These are phyloP conservation scores for Mycena galericulata DNA, from an alignment of 768 basidiomycete species.

Conservation along the genomic window DNA sequence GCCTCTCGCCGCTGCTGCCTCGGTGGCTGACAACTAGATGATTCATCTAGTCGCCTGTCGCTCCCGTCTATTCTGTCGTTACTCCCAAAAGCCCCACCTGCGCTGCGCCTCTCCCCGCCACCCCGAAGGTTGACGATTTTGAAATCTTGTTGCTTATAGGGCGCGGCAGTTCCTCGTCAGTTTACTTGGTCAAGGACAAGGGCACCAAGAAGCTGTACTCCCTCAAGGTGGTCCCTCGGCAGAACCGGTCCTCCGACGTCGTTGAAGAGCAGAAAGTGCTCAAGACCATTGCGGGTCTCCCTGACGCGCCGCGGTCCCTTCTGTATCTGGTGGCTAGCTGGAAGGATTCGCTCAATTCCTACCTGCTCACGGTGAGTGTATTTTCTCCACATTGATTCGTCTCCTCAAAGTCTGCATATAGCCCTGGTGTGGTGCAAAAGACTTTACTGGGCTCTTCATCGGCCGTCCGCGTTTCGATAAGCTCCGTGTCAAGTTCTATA, in stretches of 20 bases:
- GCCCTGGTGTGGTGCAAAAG: slow-evolving; percentile 13
- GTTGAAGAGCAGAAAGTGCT: background rate
- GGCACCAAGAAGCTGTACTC: background rate
- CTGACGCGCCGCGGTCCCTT: background rate
- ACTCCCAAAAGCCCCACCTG: background rate
- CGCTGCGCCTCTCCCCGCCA: background rate
- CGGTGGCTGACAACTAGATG: background rate
- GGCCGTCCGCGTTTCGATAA: background rate
- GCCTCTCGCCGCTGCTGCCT: background rate
- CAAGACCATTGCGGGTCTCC: background rate
- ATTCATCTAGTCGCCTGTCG: no score
- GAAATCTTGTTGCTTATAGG: background rate
- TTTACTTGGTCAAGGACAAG: background rate
- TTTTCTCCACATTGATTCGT: background rate
- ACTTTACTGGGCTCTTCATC: background rate
- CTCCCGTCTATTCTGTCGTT: background rate
- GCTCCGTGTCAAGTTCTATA: background rate
- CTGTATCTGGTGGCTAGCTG: background rate
- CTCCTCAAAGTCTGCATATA: background rate
- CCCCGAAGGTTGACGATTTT: background rate
- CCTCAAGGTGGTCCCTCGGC: background rate
- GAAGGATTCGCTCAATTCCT: background rate
- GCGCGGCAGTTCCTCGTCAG: background rate
- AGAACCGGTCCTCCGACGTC: background rate
- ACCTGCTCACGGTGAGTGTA: slow-evolving; percentile 7